Percentiles rank a stretch among this genome's conserved stretches.
Evolutionary conservation across 1,284 basidiomycete genomes (phyloP).

Genomic region (Marasmius fiardii): DNA sequence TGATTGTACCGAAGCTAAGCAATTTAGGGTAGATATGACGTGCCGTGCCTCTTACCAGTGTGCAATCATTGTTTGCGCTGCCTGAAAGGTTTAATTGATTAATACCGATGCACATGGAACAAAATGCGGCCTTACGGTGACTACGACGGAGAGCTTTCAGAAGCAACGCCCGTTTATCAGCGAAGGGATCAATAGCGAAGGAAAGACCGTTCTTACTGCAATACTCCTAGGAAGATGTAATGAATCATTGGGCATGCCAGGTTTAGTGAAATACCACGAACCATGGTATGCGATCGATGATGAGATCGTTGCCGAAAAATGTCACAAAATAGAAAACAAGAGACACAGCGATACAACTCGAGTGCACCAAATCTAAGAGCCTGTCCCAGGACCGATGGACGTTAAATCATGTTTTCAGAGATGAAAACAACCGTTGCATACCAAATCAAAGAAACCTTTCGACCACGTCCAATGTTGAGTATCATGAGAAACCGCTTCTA

Average conservation of each 20-base stretch:
- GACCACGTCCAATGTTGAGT: not conserved
- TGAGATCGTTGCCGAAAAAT: constrained; percentile 30
- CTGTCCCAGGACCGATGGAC: constrained; percentile 17
- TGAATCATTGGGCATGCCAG: not conserved
- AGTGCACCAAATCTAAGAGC: constrained; percentile 36
- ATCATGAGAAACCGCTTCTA: not conserved
- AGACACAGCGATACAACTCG: constrained; percentile 31
- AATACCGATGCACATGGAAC: not conserved
- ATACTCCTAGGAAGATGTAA: constrained; percentile 30
- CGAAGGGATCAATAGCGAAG: not conserved
- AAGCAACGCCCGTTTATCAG: not conserved
- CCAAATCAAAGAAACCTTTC: constrained; percentile 28
- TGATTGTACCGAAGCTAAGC: not conserved
- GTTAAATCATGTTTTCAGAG: not conserved
- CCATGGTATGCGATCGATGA: constrained; percentile 35
- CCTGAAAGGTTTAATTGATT: constrained; percentile 18
- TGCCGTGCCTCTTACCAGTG: constrained; percentile 31
- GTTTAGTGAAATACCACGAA: constrained; percentile 16
- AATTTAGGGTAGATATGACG: constrained; percentile 1
- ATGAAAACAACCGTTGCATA: constrained; percentile 7
- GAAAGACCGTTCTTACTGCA: constrained; percentile 30
- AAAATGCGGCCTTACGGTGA: constrained; percentile 32
- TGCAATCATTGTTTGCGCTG: constrained; percentile 35
- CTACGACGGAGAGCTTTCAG: constrained; percentile 29
- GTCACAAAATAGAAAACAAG: constrained; percentile 37